Conservation (phyloP, 140 eudicot genomes). For the Cichorium intybus region DNA sequence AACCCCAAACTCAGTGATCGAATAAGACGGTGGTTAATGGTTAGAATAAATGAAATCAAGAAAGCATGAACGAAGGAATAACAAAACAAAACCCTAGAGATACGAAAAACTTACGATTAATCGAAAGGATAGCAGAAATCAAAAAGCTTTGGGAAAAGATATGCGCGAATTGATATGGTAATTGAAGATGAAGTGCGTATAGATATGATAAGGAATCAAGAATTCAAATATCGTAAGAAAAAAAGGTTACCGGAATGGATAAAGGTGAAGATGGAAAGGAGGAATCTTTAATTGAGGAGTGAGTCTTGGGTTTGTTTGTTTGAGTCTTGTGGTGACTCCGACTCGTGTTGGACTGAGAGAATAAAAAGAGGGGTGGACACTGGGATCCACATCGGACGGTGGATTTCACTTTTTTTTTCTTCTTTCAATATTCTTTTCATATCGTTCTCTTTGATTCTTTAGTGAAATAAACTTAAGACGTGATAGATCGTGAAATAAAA, state of each 20-base stretch:
- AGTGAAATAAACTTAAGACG: no score
- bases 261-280: constrained; percentile 30
- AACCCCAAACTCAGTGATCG: constrained; percentile 16
- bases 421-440: constrained; percentile 10
- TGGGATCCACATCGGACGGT: constrained; percentile 42
- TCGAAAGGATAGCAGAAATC: constrained; percentile 10
- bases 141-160: not conserved
- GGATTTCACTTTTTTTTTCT: constrained; percentile 17
- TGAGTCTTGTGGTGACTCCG: constrained; percentile 23
- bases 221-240: not conserved
- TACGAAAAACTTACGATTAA: constrained; percentile 1
- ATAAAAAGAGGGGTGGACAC: constrained; percentile 36
- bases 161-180: not conserved
- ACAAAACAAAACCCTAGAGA: constrained; percentile 16
- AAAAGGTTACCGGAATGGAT: constrained; percentile 6
- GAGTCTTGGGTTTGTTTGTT: constrained; percentile 9
- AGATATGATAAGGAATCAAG: constrained; percentile 9
- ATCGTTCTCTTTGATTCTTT: not conserved
- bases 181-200: not conserved
- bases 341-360: constrained; percentile 34
- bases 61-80: not conserved
- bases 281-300: constrained; percentile 24
- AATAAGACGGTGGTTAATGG: not conserved
- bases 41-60: not conserved
- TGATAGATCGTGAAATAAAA: no score